A percentile compares a stretch with the other conserved stretches of the same genome.
These are phyloP conservation scores for Chytriomyces hyalinus DNA, from an alignment of 192 early-diverging fungal genomes.

Conservation along the genomic window DNA sequence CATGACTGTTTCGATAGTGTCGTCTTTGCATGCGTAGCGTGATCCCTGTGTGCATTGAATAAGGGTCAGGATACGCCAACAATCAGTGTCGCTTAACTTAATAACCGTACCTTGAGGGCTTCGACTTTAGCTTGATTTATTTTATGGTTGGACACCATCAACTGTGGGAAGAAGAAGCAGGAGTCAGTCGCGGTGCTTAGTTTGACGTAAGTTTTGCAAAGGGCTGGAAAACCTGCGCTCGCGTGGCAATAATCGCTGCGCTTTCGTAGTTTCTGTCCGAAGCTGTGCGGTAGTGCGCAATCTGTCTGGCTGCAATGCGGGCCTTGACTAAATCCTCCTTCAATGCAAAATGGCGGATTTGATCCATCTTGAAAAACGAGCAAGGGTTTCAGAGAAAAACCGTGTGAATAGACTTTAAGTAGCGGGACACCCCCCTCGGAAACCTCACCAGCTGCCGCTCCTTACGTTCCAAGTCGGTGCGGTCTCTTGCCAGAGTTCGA, in stretches of 20 bases:
- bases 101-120: constrained; percentile 44
- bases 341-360: constrained; percentile 36
- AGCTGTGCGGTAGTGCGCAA: constrained; percentile 44
- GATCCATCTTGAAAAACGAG: constrained; percentile 39
- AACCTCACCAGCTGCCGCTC: constrained; percentile 45
- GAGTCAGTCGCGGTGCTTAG: not conserved
- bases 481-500: constrained; percentile 45
- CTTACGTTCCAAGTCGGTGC: constrained; percentile 51
- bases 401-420: too few species aligned
- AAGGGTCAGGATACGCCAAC: not conserved
- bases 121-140: constrained; percentile 55
- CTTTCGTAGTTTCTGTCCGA: constrained; percentile 51
- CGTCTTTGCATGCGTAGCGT: constrained; percentile 42
- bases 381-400: not conserved
- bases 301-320: constrained; percentile 46
- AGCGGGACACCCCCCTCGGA: too few species aligned
- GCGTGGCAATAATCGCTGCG: constrained; percentile 46
- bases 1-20: constrained; percentile 38
- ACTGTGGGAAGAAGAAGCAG: not conserved
- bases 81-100: not conserved
- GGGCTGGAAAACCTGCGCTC: constrained; percentile 40
- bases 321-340: constrained; percentile 57
- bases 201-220: too few species aligned
- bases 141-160: constrained; percentile 52
- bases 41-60: constrained; percentile 38